A percentile compares a stretch with the other conserved stretches of the same genome.
Conservation (phyloP, 1,139 yeast species). For the Yamadazyma membranifaciens region DNA sequence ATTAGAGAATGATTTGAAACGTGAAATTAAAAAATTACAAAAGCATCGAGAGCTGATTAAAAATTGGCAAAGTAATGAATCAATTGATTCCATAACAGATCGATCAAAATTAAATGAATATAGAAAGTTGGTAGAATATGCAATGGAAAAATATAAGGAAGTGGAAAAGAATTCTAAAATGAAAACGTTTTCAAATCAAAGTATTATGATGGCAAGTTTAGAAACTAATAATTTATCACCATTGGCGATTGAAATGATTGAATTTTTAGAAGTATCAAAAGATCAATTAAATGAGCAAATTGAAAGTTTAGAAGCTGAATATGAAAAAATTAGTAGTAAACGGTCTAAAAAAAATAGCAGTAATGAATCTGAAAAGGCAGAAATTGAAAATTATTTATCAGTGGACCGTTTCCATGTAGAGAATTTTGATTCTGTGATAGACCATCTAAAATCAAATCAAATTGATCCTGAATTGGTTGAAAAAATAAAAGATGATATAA, state of each 20-base stretch:
- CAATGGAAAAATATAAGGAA: constrained; percentile 49
- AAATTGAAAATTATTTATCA: constrained; percentile 34
- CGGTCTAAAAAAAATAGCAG: constrained; percentile 40
- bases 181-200: constrained; percentile 48
- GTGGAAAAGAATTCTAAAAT: constrained; percentile 46
- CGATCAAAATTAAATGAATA: constrained; percentile 41
- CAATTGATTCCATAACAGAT: constrained; percentile 42
- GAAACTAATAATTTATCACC: constrained; percentile 34
- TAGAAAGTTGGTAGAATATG: constrained; percentile 44
- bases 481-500: constrained; percentile 42
- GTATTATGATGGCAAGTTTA: constrained; percentile 45
- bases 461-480: constrained; percentile 34
- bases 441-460: constrained; percentile 29
- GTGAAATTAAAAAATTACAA: constrained; percentile 94
- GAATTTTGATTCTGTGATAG: constrained; percentile 33
- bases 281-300: constrained; percentile 36
- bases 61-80: constrained; percentile 67
- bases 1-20: constrained; percentile 86
- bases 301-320: constrained; percentile 33
- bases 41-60: constrained; percentile 94
- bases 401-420: constrained; percentile 41
- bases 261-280: constrained; percentile 29
- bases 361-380: constrained; percentile 44
- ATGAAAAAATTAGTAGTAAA: constrained; percentile 40
- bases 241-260: constrained; percentile 35